Base-by-base conservation (phyloP, 2,329 filamentous ascomycete species). In the Hirsutella rhossiliensis region DNA sequence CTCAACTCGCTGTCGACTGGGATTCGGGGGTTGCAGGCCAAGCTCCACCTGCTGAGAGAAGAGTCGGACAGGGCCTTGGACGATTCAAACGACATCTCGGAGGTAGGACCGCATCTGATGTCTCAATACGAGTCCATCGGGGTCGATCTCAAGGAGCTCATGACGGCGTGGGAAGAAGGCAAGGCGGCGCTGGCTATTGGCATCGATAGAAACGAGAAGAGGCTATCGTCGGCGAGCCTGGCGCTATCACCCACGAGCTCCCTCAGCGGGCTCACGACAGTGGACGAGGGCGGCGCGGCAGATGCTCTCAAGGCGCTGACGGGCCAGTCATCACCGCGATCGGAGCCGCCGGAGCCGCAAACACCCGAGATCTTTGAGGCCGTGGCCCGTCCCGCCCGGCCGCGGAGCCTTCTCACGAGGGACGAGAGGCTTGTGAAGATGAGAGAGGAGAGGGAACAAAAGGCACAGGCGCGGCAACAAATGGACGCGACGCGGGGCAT, bases 81-180 rank as follows among this genome's bases (percentile, higher is more conserved):
- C 55, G 80, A 83, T 53, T 80, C 84, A 32, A 72, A 73, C 46
- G 78, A 82, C 52, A 78, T 86, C 17, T 78, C 79, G 4, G 85
- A 94, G 51, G 74, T 95, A 15, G 87, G 85, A 0, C 76, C 82
- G 1, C 81, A 80, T 49, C 72, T 97, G 34, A 82, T 95, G 73
- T 67, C 80, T 19, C 92, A 97, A 56, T 98, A 97, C 62, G 92
- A 98, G 45, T 90, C 88, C 5, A 94, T 98, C 50, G 92, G 92
- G 3, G 73, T 81, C 23, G 92, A 98, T 56, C 72, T 98, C 38
- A 83, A 83, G 59, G 76, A 82, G 38, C 67, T 95, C 41, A 79
- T 89, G 62, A 75, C 84, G 49, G 84, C 87, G 50, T 95, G 89
- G 89, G 87, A 94, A 55, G 77, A 83, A 43, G 92, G 90, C 42